Percentiles rank a stretch among this genome's conserved stretches.
phyloP scores from a whole-genome alignment of 2,329 filamentous ascomycete genomes.

The Ophiostoma pallidulum region DNA sequence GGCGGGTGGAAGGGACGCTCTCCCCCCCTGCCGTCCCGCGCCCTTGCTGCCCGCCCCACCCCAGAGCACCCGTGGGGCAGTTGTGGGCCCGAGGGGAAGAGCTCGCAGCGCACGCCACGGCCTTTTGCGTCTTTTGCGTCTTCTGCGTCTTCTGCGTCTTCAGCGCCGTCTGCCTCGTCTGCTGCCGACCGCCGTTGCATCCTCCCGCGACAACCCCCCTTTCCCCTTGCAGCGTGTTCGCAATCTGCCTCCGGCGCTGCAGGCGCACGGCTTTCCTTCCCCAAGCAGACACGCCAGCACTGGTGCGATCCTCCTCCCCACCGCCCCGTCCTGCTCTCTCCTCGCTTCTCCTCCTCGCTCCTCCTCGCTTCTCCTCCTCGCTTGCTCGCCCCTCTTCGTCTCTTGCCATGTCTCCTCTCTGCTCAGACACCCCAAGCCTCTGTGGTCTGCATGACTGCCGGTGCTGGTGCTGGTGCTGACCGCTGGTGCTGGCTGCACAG shows the following conservation, averaged over 20 bases:
- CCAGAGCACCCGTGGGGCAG: conserved; percentile 1
- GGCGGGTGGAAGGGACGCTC: neutral
- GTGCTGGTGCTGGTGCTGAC: too few relatives aligned
- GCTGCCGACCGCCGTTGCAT: too few relatives aligned
- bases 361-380: neutral
- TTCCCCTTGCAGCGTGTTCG: neutral
- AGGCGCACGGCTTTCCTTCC: conserved; percentile 1
- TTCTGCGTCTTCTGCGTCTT: too few relatives aligned
- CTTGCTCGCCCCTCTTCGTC: neutral
- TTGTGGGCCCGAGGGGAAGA: neutral
- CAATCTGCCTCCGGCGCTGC: neutral
- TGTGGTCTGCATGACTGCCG: neutral
- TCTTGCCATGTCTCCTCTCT: neutral
- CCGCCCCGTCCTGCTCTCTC: too few relatives aligned
- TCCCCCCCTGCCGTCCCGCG: conserved; percentile 6
- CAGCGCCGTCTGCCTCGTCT: too few relatives aligned
- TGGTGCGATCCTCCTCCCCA: too few relatives aligned
- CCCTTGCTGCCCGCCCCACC: neutral
- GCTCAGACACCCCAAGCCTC: neutral
- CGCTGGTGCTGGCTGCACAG: too few relatives aligned
- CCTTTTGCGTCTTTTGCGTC: too few relatives aligned
- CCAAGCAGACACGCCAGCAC: neutral
- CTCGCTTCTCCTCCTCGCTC: too few relatives aligned
- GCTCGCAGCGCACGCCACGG: neutral
- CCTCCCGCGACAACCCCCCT: neutral